Percentiles rank a stretch among this genome's conserved stretches.
These are phyloP conservation scores for Fusarium bulbicola DNA, from an alignment of 2,329 filamentous ascomycete genomes.

Conservation along the genomic window DNA sequence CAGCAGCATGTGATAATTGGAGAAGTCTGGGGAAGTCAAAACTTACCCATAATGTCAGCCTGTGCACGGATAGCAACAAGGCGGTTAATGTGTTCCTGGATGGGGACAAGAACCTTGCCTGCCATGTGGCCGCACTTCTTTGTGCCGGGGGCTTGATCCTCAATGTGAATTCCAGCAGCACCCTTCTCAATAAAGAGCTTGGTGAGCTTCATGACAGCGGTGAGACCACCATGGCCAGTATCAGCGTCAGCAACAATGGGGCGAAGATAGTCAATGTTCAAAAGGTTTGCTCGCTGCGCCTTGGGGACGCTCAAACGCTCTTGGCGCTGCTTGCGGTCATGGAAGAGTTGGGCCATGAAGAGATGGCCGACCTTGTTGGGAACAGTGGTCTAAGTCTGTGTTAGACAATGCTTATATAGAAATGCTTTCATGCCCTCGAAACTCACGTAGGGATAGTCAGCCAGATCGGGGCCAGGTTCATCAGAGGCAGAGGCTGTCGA, in stretches of 20 bases:
- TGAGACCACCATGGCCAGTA: slow-evolving; percentile 95
- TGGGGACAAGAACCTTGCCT: slow-evolving; percentile 95
- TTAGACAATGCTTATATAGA: slow-evolving; percentile 3
- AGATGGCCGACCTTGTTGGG: slow-evolving; percentile 98
- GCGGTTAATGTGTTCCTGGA: slow-evolving; percentile 97
- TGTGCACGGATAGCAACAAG: slow-evolving; percentile 96
- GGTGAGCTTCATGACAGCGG: slow-evolving; percentile 99
- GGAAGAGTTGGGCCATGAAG: slow-evolving; percentile 98
- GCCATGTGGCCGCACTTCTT: slow-evolving; percentile 99
- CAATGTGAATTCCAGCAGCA: slow-evolving; percentile 97
- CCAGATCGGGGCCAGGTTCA: slow-evolving; percentile 96
- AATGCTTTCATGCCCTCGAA: not conserved
- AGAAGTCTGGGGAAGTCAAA: slow-evolving; percentile 5
- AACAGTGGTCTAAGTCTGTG: slow-evolving; percentile 82
- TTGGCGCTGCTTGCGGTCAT: slow-evolving; percentile 98
- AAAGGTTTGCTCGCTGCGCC: slow-evolving; percentile 73
- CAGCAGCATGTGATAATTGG: slow-evolving; percentile 24
- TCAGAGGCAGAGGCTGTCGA: slow-evolving; percentile 95
- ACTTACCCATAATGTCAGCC: slow-evolving; percentile 93
- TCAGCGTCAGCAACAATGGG: slow-evolving; percentile 98
- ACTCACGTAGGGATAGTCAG: slow-evolving; percentile 91
- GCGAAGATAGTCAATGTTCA: slow-evolving; percentile 91
- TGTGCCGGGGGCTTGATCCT: slow-evolving; percentile 96
- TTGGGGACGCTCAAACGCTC: slow-evolving; percentile 84
- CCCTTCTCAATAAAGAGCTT: slow-evolving; percentile 98